A percentile compares a stretch with the other conserved stretches of the same genome.
Evolutionary conservation across 2,329 filamentous ascomycete genomes (phyloP).

Genomic region (Huntiella omanensis): DNA sequence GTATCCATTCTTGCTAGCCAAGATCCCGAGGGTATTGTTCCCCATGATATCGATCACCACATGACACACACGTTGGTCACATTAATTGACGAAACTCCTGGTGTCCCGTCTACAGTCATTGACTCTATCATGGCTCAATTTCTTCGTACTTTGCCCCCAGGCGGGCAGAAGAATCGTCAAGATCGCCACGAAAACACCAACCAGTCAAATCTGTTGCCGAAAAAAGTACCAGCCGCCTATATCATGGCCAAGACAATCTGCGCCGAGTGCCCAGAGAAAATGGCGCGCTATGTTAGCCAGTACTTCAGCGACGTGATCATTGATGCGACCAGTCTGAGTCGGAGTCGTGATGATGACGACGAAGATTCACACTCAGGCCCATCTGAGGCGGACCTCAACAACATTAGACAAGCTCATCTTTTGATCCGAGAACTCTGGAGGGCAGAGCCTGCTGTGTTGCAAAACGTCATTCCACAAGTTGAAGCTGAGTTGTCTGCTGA

Average conservation of each 20-base stretch:
- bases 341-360: conserved; percentile 42
- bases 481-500: conserved; percentile 85
- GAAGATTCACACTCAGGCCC: conserved; percentile 43
- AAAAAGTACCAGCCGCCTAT: conserved; percentile 81
- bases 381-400: conserved; percentile 68
- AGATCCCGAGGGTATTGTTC: conserved; percentile 59
- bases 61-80: conserved; percentile 73
- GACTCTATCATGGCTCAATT: conserved; percentile 95
- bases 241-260: conserved; percentile 93
- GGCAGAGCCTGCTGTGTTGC: conserved; percentile 68
- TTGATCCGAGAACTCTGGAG: conserved; percentile 87
- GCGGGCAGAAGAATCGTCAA: conserved; percentile 36
- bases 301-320: conserved; percentile 97
- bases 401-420: conserved; percentile 74
- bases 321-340: conserved; percentile 51
- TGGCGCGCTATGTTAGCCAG: conserved; percentile 83
- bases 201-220: conserved; percentile 67
- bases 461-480: conserved; percentile 84
- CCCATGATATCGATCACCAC: conserved; percentile 84
- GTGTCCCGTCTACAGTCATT: conserved; percentile 62
- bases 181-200: conserved; percentile 44
- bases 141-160: conserved; percentile 61
- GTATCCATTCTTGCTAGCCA: conserved; percentile 61
- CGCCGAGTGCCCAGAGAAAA: conserved; percentile 74
- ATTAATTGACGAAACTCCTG: conserved; percentile 68